Conservation (phyloP, 352 stramenopile genomes). For the Aphanomyces invadans region DNA sequence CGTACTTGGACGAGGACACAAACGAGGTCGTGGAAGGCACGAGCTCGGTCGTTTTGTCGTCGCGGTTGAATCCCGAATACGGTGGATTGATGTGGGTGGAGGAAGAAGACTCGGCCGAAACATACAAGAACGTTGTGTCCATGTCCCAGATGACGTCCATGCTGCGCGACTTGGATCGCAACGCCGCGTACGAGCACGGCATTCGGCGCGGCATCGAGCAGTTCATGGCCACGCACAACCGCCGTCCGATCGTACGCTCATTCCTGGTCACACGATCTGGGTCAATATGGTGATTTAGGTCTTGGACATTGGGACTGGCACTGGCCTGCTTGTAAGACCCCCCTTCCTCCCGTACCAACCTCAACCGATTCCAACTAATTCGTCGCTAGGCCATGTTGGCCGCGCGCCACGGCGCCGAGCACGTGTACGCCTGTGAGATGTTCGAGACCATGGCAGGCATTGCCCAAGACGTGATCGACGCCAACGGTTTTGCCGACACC, state of each 20-base stretch:
- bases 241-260: constrained; percentile 35
- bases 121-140: constrained; percentile 73
- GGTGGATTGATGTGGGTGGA: constrained; percentile 79
- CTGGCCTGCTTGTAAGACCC: constrained; percentile 39
- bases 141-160: constrained; percentile 88
- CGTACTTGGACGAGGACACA: constrained; percentile 57
- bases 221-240: constrained; percentile 39
- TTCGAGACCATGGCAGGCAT: constrained; percentile 79
- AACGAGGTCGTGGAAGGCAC: constrained; percentile 45
- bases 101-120: constrained; percentile 43
- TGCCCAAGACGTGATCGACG: constrained; percentile 54
- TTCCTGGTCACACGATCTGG: not conserved
- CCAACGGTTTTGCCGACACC: constrained; percentile 48
- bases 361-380: too few relatives aligned
- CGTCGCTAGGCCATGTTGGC: constrained; percentile 87
- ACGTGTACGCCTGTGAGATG: constrained; percentile 92
- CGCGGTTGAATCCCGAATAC: constrained; percentile 62
- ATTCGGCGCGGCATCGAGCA: constrained; percentile 51
- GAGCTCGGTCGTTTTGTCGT: constrained; percentile 58
- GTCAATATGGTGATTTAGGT: constrained; percentile 26
- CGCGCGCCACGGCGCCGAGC: constrained; percentile 64
- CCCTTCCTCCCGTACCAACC: not conserved
- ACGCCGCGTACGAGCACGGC: constrained; percentile 65
- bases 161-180: constrained; percentile 68
- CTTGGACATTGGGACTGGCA: constrained; percentile 78